These are phyloP conservation scores for Talaromyces marneffei DNA, from an alignment of 2,329 filamentous ascomycete genomes.

Conservation along the genomic window DNA sequence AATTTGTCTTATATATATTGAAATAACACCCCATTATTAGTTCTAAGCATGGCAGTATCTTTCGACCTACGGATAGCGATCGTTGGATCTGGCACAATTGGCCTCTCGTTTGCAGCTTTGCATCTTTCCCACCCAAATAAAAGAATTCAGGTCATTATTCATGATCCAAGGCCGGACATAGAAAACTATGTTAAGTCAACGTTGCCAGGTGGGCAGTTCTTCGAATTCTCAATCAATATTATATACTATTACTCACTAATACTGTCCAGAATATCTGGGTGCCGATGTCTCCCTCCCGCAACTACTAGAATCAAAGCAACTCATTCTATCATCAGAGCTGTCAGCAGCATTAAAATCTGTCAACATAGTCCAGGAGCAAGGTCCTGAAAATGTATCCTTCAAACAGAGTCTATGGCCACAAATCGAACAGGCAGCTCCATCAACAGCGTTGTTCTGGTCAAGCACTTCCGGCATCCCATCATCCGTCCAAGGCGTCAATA, in stretches of 20 bases:
- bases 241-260: not conserved
- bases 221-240: not conserved
- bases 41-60: not conserved
- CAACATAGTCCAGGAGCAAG: conserved; percentile 55
- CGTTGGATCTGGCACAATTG: conserved; percentile 45
- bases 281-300: conserved; percentile 6
- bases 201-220: conserved; percentile 28
- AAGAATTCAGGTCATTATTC: conserved; percentile 28
- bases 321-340: conserved; percentile 34
- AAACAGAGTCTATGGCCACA: conserved; percentile 49
- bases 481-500: conserved; percentile 41
- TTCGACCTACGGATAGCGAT: conserved; percentile 27
- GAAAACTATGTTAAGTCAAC: conserved; percentile 39
- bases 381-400: conserved; percentile 49
- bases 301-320: conserved; percentile 16
- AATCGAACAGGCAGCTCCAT: conserved; percentile 43
- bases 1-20: not conserved
- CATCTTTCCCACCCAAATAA: conserved; percentile 20
- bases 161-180: conserved; percentile 48
- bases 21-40: not conserved
- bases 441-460: conserved; percentile 50
- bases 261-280: conserved; percentile 5
- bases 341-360: conserved; percentile 42
- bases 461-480: conserved; percentile 55
- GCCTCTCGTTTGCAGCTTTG: conserved; percentile 50